phyloP scores from a whole-genome alignment of 2,329 filamentous ascomycete genomes.

The Pezicula carpinea region DNA sequence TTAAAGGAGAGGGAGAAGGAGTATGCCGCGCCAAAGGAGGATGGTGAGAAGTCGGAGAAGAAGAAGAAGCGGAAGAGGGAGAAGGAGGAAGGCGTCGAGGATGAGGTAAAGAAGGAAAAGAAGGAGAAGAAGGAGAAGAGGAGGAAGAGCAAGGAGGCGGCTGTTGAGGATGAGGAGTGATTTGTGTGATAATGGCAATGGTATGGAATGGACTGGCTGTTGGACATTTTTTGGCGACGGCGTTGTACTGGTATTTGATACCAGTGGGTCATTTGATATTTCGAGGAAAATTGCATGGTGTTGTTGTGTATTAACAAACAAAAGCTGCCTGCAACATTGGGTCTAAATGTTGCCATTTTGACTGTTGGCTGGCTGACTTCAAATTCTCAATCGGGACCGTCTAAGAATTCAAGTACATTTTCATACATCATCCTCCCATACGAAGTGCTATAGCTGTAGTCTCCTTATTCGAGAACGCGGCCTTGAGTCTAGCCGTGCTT shows the following conservation, averaged over 20 bases:
- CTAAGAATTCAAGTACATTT: too few species aligned
- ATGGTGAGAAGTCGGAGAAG: constrained; percentile 46
- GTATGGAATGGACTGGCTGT: not conserved
- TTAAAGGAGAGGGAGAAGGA: constrained; percentile 79
- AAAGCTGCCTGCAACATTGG: too few species aligned
- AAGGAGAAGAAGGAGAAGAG: constrained; percentile 11
- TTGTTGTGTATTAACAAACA: too few species aligned
- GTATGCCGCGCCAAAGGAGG: constrained; percentile 82
- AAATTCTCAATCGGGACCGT: too few species aligned
- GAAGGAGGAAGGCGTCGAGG: constrained; percentile 16
- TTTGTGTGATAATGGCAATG: not conserved
- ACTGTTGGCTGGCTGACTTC: too few species aligned
- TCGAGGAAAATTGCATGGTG: too few species aligned
- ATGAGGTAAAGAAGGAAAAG: constrained; percentile 20
- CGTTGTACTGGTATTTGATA: constrained; percentile 2
- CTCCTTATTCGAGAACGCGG: too few species aligned
- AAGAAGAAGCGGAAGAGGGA: constrained; percentile 40
- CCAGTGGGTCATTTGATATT: too few species aligned
- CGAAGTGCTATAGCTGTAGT: too few species aligned
- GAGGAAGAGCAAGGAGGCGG: constrained; percentile 14
- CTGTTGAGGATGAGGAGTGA: constrained; percentile 8
- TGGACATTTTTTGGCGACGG: constrained; percentile 12
- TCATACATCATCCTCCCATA: too few species aligned
- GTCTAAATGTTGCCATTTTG: too few species aligned
- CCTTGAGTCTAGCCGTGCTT: too few species aligned